phyloP scores from a whole-genome alignment of 1,284 basidiomycete genomes.

The Trametes pubescens region DNA sequence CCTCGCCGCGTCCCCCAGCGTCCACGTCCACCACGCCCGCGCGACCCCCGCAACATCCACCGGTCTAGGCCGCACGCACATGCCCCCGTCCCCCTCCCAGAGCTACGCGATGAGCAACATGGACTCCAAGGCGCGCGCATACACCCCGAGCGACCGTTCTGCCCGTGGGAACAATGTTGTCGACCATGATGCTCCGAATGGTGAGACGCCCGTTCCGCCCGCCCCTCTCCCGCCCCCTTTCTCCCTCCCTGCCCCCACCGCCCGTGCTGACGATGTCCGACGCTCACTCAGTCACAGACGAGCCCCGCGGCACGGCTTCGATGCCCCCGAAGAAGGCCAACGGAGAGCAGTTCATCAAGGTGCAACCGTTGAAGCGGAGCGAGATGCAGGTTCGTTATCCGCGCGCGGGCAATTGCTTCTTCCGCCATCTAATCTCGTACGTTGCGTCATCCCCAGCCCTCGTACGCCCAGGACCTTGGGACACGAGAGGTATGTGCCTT shows the following conservation, averaged over 20 bases:
- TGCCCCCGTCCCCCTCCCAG: slow-evolving; percentile 7
- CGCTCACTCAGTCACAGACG: slow-evolving; percentile 41
- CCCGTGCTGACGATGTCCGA: slow-evolving; percentile 23
- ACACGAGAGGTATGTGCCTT: slow-evolving; percentile 55
- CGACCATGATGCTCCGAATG: slow-evolving; percentile 75
- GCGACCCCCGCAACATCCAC: background rate
- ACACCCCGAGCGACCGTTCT: slow-evolving; percentile 39
- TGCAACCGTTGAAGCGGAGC: slow-evolving; percentile 82
- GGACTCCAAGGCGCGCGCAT: slow-evolving; percentile 40
- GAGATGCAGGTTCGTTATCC: slow-evolving; percentile 80
- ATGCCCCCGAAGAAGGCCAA: slow-evolving; percentile 42
- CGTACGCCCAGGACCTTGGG: slow-evolving; percentile 90
- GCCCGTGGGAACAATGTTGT: slow-evolving; percentile 76
- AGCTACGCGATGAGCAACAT: slow-evolving; percentile 31
- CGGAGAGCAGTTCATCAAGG: slow-evolving; percentile 57
- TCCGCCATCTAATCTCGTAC: slow-evolving; percentile 35
- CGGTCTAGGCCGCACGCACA: background rate
- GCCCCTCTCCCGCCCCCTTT: slow-evolving; percentile 4
- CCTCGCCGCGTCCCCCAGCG: background rate
- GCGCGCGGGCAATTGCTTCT: slow-evolving; percentile 21
- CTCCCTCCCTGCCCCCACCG: slow-evolving; percentile 23
- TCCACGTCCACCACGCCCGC: slow-evolving; percentile 3
- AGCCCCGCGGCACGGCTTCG: slow-evolving; percentile 45
- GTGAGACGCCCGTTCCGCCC: slow-evolving; percentile 49
- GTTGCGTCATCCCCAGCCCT: slow-evolving; percentile 59